These are phyloP conservation scores for Scutellaria barbata DNA, from an alignment of 257 asterid genomes.

Conservation along the genomic window DNA sequence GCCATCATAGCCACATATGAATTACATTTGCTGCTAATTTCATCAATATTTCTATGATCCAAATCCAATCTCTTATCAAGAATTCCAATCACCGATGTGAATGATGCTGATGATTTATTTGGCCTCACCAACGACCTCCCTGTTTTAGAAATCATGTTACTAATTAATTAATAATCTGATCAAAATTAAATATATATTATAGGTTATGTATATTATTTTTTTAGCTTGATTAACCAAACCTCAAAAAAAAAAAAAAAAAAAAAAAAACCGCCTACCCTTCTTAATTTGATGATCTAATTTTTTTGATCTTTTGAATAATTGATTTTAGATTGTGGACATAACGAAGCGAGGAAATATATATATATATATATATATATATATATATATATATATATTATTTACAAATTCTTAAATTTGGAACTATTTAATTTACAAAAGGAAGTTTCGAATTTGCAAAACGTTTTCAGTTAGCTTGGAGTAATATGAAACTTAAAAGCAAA, in stretches of 20 bases:
- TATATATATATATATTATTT: too few species aligned
- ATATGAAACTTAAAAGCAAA: too few species aligned
- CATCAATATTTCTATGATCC: conserved; percentile 29
- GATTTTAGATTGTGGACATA: background rate
- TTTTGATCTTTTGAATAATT: background rate
- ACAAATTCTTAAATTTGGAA: too few species aligned
- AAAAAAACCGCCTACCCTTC: too few species aligned
- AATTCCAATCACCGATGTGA: conserved; percentile 51
- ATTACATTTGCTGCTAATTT: conserved; percentile 28
- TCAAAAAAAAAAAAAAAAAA: too few species aligned
- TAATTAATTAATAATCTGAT: background rate
- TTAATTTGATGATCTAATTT: too few species aligned
- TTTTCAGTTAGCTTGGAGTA: too few species aligned
- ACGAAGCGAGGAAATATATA: background rate
- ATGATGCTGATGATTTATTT: conserved; percentile 48
- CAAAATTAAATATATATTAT: background rate
- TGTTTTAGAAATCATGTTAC: conserved; percentile 25
- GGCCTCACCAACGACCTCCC: conserved; percentile 62
- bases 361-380: too few species aligned
- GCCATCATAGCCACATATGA: conserved; percentile 63
- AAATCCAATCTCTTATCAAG: conserved; percentile 54
- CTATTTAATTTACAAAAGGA: too few species aligned
- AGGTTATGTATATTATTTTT: too few species aligned
- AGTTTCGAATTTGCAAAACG: too few species aligned
- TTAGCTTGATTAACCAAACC: too few species aligned